Evolutionary conservation across 2,329 filamentous ascomycete genomes (phyloP), one percentile per base, ranked within the genome.

Genomic region (Colletotrichum nymphaeae): DNA sequence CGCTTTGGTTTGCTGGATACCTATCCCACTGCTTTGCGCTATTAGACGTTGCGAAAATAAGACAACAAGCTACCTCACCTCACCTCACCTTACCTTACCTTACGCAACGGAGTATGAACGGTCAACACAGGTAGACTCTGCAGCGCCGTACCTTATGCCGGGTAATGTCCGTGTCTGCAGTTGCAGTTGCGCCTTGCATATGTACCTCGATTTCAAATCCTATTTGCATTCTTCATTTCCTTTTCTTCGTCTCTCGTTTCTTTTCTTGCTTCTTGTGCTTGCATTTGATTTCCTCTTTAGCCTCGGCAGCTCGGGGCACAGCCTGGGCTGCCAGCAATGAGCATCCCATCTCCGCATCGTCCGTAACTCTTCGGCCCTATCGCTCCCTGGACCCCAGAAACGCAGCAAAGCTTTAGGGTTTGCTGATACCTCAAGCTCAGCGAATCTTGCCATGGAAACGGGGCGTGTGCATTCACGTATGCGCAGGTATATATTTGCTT

Each of bases 291-390:
- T n/a, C 49, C 62, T 26, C 62, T 3, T 53, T 35, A 8, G 62
- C 46, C n/a, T 64, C 30, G 28, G 30, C 28, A 55, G 22, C 32
- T n/a, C 30, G 46, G 24, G 28, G 24, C 53, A 49, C 42, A 49
- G 42, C 42, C 42, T n/a, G 32, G 11, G 32, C 9, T 35, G 42
- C 42, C 42, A 49, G 42, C 16, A 42, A 42, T 42, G 37, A 42
- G 60, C 49, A 19, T 64, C 62, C 19, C 30, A 55, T 64, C n/a
- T 64, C n/a, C 32, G 62, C 35, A 64, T 64, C 62, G 62, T 55
- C 62, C 62, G 49, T 35, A 55, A 37, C 14, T 64, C 49, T 28
- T 49, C n/a, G n/a, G 24, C 35, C 49, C 16, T 37, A 32, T 35
- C 53, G 30, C 52, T 49, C 30, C 19, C 32, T 37, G 62, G 62